Base-by-base conservation (phyloP, 352 stramenopile genomes). In the Aphanomyces euteiches region DNA sequence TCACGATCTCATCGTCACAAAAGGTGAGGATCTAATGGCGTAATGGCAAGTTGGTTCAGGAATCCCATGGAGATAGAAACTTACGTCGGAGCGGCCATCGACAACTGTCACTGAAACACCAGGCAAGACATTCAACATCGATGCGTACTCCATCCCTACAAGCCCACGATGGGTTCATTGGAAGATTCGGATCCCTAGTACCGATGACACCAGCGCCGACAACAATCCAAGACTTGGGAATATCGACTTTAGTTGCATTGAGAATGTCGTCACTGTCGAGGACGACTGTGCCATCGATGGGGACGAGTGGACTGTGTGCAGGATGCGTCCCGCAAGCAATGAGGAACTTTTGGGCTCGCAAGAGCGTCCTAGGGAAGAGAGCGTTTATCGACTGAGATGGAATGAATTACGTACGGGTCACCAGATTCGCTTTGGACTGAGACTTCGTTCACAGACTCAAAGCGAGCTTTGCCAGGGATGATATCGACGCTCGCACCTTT, bases 81-180 rank as follows among this genome's bases (percentile, higher is more conserved):
- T 69, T 56, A 90, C 80, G 47, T 92, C 84, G 50, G 77, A 72
- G 1, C 87, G 84, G 6, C 83, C 81, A 53, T 96, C 89, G 45
- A 96, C 85, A 21, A 96, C 85, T 19, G 87, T 96, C 48, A 96
- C 89, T 34, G 78, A 86, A 53, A 90, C 88, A 3, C 89, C 89
- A 7, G 87, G 88, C 28, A 96, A 71, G 28, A 96, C 84, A 69
- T 94, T 96, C 21, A 96, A 73, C 88, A 96, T 96, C 47, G 83
- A 93, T 17, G 89, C 89, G 77, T 96, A 96, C 75, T 96, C 89
- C 79, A 96, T 96, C 12, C 54, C 54, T 61, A 41, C 28, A 12
- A 3, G 28, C n/a, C n/a, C 45, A 36, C 50, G 15, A 58, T 13
- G 15, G 13, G 19, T 12, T 36, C 15, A 58, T 2, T 17, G 15